These are phyloP conservation scores for Trichoderma asperelloides DNA, from an alignment of 495 filamentous ascomycete species.

Conservation along the genomic window DNA sequence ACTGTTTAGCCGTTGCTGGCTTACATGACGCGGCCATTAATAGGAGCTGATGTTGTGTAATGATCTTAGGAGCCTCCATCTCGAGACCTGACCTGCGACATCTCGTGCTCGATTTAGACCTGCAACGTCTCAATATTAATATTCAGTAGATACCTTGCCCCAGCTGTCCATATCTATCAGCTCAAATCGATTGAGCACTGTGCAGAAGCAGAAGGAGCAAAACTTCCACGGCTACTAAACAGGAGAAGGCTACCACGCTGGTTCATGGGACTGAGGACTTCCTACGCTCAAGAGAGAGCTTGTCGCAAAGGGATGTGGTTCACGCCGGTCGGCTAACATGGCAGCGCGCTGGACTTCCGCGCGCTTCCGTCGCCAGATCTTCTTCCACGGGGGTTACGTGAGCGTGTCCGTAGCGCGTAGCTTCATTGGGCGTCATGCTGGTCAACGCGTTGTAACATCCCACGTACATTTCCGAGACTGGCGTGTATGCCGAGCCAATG, in stretches of 20 bases:
- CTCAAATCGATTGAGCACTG: no score
- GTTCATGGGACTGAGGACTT: neutral
- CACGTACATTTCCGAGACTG: neutral
- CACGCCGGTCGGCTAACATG: neutral
- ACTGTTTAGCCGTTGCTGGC: neutral
- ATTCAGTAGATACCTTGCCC: no score
- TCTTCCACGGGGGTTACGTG: neutral
- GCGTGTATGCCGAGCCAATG: neutral
- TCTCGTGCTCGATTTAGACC: neutral
- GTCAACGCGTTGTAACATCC: neutral
- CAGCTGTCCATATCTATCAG: no score
- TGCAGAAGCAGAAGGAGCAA: no score
- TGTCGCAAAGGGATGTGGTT: neutral
- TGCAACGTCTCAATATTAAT: neutral
- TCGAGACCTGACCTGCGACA: neutral
- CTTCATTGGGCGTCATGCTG: neutral
- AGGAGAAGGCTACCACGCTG: neutral
- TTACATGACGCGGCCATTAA: neutral
- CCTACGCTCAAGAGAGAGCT: neutral
- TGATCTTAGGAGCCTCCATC: neutral
- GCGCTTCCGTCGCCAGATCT: neutral
- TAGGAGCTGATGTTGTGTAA: neutral
- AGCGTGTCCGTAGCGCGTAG: neutral
- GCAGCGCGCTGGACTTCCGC: neutral
- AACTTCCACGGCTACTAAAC: no score